Percentiles rank a stretch among this genome's conserved stretches.
These are phyloP conservation scores for Glycine soja DNA, from an alignment of 306 rosid species.

Conservation along the genomic window DNA sequence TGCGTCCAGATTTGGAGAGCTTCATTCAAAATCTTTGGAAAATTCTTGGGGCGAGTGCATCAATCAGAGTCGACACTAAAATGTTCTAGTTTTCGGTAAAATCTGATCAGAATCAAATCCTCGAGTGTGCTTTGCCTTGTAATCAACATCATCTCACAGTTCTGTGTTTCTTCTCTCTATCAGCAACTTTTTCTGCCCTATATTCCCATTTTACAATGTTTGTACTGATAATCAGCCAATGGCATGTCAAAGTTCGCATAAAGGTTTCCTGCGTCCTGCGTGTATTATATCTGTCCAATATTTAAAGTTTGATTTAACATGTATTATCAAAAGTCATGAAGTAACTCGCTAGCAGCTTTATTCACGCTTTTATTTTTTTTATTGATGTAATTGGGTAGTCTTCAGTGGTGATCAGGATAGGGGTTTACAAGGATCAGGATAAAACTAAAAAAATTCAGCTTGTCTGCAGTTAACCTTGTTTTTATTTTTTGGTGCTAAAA, in stretches of 20 bases:
- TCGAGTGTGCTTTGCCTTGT: constrained; percentile 53
- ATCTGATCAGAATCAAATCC: constrained; percentile 50
- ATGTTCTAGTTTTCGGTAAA: constrained; percentile 48
- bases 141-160: constrained; percentile 50
- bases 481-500: too few species aligned
- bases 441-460: constrained; percentile 16
- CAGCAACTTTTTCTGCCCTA: constrained; percentile 53
- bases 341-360: constrained; percentile 44
- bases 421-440: constrained; percentile 39
- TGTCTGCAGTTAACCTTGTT: constrained; percentile 29
- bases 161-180: constrained; percentile 44
- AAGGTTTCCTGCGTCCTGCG: constrained; percentile 42
- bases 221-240: constrained; percentile 54
- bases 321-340: constrained; percentile 39
- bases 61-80: constrained; percentile 43
- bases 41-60: constrained; percentile 55
- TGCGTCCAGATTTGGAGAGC: constrained; percentile 52
- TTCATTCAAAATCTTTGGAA: constrained; percentile 48
- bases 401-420: constrained; percentile 34
- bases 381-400: constrained; percentile 24
- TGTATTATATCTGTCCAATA: constrained; percentile 4
- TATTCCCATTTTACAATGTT: constrained; percentile 50
- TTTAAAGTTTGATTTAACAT: constrained; percentile 52
- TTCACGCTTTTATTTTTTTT: constrained; percentile 8
- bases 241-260: constrained; percentile 36